phyloP scores from a whole-genome alignment of 2,329 filamentous ascomycete species.

The Curvularia eragrostidis region DNA sequence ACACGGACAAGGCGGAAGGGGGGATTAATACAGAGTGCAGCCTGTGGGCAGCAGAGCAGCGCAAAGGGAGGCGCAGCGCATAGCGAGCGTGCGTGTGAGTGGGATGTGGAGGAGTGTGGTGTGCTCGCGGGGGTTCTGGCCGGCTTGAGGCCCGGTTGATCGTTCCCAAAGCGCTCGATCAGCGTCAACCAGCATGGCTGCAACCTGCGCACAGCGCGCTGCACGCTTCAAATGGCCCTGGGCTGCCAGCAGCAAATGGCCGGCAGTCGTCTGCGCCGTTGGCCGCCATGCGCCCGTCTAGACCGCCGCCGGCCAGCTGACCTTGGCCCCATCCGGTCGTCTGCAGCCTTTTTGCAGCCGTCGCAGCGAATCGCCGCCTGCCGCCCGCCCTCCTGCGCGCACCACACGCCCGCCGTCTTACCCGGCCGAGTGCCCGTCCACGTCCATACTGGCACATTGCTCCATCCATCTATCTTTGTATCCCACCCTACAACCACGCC shows the following conservation, averaged over 20 bases:
- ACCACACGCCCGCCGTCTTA: conserved; percentile 22
- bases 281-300: conserved; percentile 21
- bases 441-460: too few relatives aligned
- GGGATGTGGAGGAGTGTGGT: conserved; percentile 24
- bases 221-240: conserved; percentile 20
- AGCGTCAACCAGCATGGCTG: conserved; percentile 31
- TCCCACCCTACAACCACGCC: too few relatives aligned
- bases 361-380: conserved; percentile 22
- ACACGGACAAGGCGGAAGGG: conserved; percentile 27
- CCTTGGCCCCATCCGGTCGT: conserved; percentile 21
- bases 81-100: conserved; percentile 23
- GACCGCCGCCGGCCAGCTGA: conserved; percentile 23
- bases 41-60: conserved; percentile 18
- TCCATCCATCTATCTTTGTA: not conserved
- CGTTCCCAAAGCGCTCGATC: conserved; percentile 27
- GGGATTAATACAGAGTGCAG: conserved; percentile 28
- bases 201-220: conserved; percentile 25
- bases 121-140: conserved; percentile 16
- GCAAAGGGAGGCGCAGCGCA: conserved; percentile 34
- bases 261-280: conserved; percentile 22
- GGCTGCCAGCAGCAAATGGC: conserved; percentile 11
- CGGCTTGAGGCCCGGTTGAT: conserved; percentile 21
- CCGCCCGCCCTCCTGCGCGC: conserved; percentile 17
- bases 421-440: not conserved
- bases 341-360: conserved; percentile 7